These are phyloP conservation scores for Geotrichum klebahnii DNA, from an alignment of 1,139 yeast species.

Conservation along the genomic window DNA sequence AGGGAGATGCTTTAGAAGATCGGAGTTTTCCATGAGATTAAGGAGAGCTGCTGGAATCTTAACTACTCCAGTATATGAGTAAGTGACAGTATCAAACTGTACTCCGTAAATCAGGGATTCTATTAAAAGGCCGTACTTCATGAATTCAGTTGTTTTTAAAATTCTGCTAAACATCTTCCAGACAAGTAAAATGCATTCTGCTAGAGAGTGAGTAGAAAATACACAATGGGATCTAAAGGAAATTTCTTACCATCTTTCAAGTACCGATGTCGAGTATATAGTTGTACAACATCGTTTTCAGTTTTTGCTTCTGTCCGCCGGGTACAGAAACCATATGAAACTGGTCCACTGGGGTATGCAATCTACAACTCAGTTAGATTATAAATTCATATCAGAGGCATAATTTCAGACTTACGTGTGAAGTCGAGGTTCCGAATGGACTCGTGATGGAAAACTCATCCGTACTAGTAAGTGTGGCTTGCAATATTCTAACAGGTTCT, in stretches of 20 bases:
- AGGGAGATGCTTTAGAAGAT: constrained; percentile 9
- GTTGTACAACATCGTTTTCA: constrained; percentile 22
- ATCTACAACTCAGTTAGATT: constrained; percentile 36
- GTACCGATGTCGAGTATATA: constrained; percentile 27
- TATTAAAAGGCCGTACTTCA: constrained; percentile 14
- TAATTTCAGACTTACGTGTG: constrained; percentile 12
- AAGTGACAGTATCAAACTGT: constrained; percentile 27
- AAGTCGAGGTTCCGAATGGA: constrained; percentile 30
- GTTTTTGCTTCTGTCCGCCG: constrained; percentile 25
- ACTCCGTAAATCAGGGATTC: constrained; percentile 13
- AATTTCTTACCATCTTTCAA: constrained; percentile 28
- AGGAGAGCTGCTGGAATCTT: constrained; percentile 5
- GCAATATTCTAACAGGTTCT: constrained; percentile 53
- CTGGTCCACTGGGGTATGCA: constrained; percentile 68
- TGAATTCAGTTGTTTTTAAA: constrained; percentile 37
- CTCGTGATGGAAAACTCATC: constrained; percentile 45
- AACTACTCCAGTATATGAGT: constrained; percentile 13
- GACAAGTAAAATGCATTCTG: constrained; percentile 12
- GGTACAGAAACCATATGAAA: constrained; percentile 56
- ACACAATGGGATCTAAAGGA: neutral
- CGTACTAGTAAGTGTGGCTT: constrained; percentile 44
- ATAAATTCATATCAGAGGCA: too few relatives aligned
- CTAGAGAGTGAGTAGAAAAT: neutral
- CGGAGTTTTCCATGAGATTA: constrained; percentile 4
- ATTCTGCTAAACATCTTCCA: constrained; percentile 23